These are phyloP conservation scores for Rhizopogon salebrosus DNA, from an alignment of 768 basidiomycete species.

Conservation along the genomic window DNA sequence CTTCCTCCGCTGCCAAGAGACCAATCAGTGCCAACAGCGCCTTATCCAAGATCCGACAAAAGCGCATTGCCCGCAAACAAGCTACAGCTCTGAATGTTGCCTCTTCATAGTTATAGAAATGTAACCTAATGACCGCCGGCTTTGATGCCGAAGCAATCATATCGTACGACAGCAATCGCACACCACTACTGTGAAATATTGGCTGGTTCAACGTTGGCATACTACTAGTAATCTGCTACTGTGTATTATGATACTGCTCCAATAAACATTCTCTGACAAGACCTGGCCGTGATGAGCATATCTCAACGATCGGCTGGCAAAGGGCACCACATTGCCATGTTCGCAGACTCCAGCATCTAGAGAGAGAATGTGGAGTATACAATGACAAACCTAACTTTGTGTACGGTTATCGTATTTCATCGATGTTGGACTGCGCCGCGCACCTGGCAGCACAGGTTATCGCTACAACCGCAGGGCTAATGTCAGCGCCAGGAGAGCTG, in stretches of 20 bases:
- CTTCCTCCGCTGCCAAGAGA: background rate
- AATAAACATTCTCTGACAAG: too few species aligned
- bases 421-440: background rate
- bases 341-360: background rate
- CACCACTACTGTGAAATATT: too few species aligned
- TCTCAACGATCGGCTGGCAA: too few species aligned
- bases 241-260: too few species aligned
- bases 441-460: background rate
- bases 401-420: background rate
- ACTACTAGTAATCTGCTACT: too few species aligned
- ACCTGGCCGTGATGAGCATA: too few species aligned
- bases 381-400: background rate
- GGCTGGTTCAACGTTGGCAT: too few species aligned
- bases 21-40: background rate
- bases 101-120: background rate
- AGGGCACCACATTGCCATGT: background rate
- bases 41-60: background rate
- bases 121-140: background rate
- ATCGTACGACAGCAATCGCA: background rate
- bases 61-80: background rate
- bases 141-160: background rate
- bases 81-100: too few species aligned
- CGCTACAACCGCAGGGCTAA: background rate
- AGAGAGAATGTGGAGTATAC: background rate
- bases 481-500: background rate